Base-by-base conservation (phyloP, 2,329 filamentous ascomycete genomes). In the Tolypocladium inflatum region DNA sequence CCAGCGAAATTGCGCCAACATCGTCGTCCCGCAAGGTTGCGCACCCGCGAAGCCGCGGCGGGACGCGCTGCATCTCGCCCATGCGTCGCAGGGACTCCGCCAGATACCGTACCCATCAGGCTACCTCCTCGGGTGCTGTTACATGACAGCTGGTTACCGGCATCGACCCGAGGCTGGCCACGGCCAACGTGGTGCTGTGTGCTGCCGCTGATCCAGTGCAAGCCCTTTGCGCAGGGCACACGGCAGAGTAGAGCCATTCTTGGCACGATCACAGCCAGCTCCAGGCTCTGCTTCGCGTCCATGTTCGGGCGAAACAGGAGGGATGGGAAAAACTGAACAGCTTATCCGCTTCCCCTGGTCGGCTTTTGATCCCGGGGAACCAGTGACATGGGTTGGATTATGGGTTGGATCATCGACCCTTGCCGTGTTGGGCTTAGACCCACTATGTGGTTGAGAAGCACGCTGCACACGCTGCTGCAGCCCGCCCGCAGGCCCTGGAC, bases 361-460 rank as follows among this genome's bases (percentile, higher is more conserved):
- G 45, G 45, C 45, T 33, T 33, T 51, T 30, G 48, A 51, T 51
- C 48, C 48, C 26, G 45, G 17, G 17, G 48, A 51, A n/a, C 26
- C 26, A 51, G 48, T 35, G 48, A 51, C 48, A 51, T 51, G 48
- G 48, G 17, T 3, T 7, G 15, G 7, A 13, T 15, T 9, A 51
- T 51, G 48, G 48, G 17, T 3, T 7, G 15, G 6, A 13, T 7
- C 4, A 11, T 51, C 48, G 48, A n/a, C 30, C 48, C 56, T 59
- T 60, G 23, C 63, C 57, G 39, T 30, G 48, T 43, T 56, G 4
- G 56, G 64, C 48, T 55, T 65, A 64, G 64, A 21, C 59, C 45
- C 0, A 2, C 55, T 63, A 63, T 65, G 48, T 66, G 64, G 64
- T 66, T 66, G 64, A 63, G 64, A 54, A 62, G 55, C 38, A 57